phyloP scores from a whole-genome alignment of 75 land plant species.

The Picea glauca region DNA sequence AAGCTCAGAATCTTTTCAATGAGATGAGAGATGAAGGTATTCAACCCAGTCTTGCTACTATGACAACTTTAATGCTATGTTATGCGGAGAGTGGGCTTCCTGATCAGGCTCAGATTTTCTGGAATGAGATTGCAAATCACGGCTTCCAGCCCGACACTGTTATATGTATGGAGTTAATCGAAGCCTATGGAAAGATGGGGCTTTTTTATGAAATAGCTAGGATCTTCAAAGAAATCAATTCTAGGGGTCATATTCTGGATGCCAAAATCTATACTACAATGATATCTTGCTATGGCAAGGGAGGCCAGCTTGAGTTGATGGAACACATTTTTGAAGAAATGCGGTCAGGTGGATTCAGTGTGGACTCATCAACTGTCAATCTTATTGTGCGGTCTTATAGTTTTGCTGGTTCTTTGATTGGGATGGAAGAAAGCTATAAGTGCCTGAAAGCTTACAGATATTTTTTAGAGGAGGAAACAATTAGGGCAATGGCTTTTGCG shows the following conservation, averaged over 20 bases:
- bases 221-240: conserved; percentile 38
- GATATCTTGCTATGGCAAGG: conserved; percentile 57
- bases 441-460: conserved; percentile 50
- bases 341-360: conserved; percentile 42
- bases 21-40: conserved; percentile 45
- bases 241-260: conserved; percentile 24
- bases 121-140: conserved; percentile 53
- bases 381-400: conserved; percentile 62
- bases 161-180: conserved; percentile 41
- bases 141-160: conserved; percentile 47
- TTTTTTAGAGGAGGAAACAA: conserved; percentile 46
- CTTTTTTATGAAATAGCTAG: conserved; percentile 38
- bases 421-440: conserved; percentile 66
- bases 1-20: conserved; percentile 38
- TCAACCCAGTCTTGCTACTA: conserved; percentile 26
- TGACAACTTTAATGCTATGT: conserved; percentile 47
- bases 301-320: conserved; percentile 64
- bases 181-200: conserved; percentile 60
- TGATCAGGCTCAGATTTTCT: conserved; percentile 40
- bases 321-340: conserved; percentile 50
- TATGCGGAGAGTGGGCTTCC: conserved; percentile 47
- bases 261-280: conserved; percentile 34
- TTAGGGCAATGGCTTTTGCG: conserved; percentile 63
- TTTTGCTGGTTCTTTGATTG: conserved; percentile 44
- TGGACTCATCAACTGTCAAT: conserved; percentile 58